Evolutionary conservation across 768 basidiomycete species (phyloP).

Genomic region (Termitomyces bulborhizus): DNA sequence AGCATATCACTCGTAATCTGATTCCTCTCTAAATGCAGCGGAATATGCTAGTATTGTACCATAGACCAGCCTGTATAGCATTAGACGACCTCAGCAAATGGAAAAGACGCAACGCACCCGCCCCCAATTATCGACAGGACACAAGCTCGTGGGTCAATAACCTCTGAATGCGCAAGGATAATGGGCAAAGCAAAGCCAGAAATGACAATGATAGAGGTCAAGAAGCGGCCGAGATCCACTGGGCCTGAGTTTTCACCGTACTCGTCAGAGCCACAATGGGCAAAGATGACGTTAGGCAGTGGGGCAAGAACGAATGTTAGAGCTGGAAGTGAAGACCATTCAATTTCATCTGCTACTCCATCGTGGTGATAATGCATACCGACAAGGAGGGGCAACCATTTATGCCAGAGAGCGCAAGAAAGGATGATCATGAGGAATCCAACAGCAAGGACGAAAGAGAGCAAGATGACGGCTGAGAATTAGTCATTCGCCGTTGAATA

Average conservation of each 20-base stretch:
- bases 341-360: not conserved
- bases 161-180: constrained; percentile 84
- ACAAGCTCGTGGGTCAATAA: constrained; percentile 81
- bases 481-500: not conserved
- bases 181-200: constrained; percentile 92
- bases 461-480: constrained; percentile 79
- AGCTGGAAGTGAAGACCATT: constrained; percentile 33
- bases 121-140: constrained; percentile 95
- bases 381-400: constrained; percentile 96
- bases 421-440: constrained; percentile 99
- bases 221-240: constrained; percentile 89
- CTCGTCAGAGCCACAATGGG: constrained; percentile 90
- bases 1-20: constrained; percentile 63
- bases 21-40: constrained; percentile 73
- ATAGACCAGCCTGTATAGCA: constrained; percentile 61
- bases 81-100: not conserved
- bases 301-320: constrained; percentile 94
- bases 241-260: constrained; percentile 69
- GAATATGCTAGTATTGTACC: constrained; percentile 88
- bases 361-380: constrained; percentile 48
- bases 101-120: constrained; percentile 44
- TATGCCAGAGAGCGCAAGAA: constrained; percentile 91
- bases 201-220: constrained; percentile 85
- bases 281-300: constrained; percentile 88
- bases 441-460: constrained; percentile 94